Conservation (phyloP, 306 rosid genomes). For the Ormosia semicastrata region DNA sequence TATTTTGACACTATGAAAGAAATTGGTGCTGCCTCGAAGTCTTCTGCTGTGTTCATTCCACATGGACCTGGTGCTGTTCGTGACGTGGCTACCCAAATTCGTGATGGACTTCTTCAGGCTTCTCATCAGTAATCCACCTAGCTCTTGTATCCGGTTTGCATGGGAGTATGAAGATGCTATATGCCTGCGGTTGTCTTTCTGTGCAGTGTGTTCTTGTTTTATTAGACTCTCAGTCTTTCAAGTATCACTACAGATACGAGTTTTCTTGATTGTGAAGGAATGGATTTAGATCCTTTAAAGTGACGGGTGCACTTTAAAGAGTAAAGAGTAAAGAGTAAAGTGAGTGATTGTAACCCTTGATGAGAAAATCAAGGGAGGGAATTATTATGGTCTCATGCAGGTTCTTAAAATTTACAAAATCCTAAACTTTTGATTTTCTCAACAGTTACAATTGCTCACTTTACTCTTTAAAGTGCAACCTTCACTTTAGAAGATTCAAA, state of each 20-base stretch:
- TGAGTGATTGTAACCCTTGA: no score
- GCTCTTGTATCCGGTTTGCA: constrained; percentile 8
- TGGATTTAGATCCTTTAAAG: no score
- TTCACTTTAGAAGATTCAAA: no score
- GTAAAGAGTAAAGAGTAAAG: no score
- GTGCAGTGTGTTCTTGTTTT: constrained; percentile 8
- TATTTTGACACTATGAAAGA: constrained; percentile 98
- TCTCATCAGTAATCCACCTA: constrained; percentile 35
- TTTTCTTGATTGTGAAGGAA: background rate
- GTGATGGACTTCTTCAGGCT: constrained; percentile 91
- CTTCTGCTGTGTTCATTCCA: constrained; percentile 95
- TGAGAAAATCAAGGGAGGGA: no score
- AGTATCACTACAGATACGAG: background rate
- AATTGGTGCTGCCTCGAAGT: constrained; percentile 85
- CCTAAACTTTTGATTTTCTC: no score
- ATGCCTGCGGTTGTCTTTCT: background rate
- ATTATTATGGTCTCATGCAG: no score
- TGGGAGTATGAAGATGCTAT: background rate
- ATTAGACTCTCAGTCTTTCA: background rate
- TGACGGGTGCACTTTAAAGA: no score
- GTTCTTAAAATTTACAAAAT: no score
- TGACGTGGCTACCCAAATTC: constrained; percentile 81
- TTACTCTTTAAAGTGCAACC: no score
- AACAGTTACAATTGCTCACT: no score
- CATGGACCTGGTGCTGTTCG: constrained; percentile 98